Evolutionary conservation across 2,329 filamentous ascomycete genomes (phyloP).

Genomic region (Colletotrichum filicis): DNA sequence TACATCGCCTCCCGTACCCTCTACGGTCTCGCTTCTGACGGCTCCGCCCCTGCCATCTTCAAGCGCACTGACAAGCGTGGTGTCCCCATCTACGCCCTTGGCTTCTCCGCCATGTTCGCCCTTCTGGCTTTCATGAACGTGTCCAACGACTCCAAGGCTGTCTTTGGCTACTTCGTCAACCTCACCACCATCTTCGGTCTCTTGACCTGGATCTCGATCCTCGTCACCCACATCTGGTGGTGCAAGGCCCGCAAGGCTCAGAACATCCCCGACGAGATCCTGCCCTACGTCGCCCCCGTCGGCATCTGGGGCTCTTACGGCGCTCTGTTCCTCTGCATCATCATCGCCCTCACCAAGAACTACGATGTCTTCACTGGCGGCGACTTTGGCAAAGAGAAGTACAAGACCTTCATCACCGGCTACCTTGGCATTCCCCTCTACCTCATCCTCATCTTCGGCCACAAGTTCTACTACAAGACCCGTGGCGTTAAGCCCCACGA

Average conservation of each 20-base stretch:
- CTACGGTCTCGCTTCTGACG: conserved; percentile 77
- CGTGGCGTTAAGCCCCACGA: conserved; percentile 66
- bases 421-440: conserved; percentile 84
- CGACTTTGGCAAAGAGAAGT: conserved; percentile 57
- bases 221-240: conserved; percentile 75
- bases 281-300: conserved; percentile 77
- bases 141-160: conserved; percentile 45
- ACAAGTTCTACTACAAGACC: conserved; percentile 68
- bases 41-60: conserved; percentile 78
- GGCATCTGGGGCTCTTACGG: conserved; percentile 76
- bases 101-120: conserved; percentile 68
- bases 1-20: conserved; percentile 81
- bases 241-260: conserved; percentile 72
- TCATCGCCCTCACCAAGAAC: conserved; percentile 87
- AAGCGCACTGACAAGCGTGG: conserved; percentile 76
- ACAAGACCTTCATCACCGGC: conserved; percentile 81
- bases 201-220: conserved; percentile 74
- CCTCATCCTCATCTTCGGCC: conserved; percentile 74
- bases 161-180: conserved; percentile 73
- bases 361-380: conserved; percentile 74
- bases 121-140: conserved; percentile 78
- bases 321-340: conserved; percentile 75
- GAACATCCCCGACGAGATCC: conserved; percentile 61
- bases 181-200: conserved; percentile 75
- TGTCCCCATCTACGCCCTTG: conserved; percentile 75